Conservation (phyloP, 1,284 basidiomycete species). For the Ceratorhiza oryzae-sativae region DNA sequence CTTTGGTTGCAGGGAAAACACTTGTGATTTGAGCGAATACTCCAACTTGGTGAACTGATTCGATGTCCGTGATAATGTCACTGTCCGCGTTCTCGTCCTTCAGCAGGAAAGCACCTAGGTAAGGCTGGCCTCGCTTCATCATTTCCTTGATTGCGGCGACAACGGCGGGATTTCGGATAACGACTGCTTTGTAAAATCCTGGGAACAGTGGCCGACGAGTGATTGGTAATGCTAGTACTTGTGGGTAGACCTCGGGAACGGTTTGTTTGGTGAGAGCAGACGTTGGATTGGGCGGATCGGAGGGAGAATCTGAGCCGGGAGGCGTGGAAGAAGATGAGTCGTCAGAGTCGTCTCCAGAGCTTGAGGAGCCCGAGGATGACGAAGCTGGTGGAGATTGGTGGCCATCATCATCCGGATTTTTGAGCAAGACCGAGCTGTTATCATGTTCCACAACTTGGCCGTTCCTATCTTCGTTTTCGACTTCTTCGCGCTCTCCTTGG, state of each 20-base stretch:
- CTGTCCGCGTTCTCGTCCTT: constrained; percentile 95
- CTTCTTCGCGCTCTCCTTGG: constrained; percentile 21
- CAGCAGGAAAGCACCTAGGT: constrained; percentile 96
- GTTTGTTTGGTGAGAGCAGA: constrained; percentile 81
- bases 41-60: constrained; percentile 91
- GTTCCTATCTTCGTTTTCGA: constrained; percentile 27
- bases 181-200: constrained; percentile 97
- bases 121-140: constrained; percentile 96
- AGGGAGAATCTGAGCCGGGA: constrained; percentile 40
- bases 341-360: constrained; percentile 24
- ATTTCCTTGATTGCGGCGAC: constrained; percentile 96
- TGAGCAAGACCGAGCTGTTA: constrained; percentile 15
- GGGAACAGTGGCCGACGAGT: constrained; percentile 96
- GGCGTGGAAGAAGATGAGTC: constrained; percentile 39
- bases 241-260: constrained; percentile 88
- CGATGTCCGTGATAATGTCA: constrained; percentile 88
- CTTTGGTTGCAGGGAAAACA: constrained; percentile 75
- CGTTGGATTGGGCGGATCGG: constrained; percentile 43
- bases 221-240: constrained; percentile 94
- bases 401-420: constrained; percentile 36
- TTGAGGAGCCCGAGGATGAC: constrained; percentile 39
- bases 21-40: constrained; percentile 98
- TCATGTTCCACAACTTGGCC: constrained; percentile 9
- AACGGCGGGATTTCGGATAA: constrained; percentile 87
- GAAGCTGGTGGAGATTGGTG: constrained; percentile 40